Evolutionary conservation across 257 asterid genomes (phyloP).

Genomic region (Prunella vulgaris): DNA sequence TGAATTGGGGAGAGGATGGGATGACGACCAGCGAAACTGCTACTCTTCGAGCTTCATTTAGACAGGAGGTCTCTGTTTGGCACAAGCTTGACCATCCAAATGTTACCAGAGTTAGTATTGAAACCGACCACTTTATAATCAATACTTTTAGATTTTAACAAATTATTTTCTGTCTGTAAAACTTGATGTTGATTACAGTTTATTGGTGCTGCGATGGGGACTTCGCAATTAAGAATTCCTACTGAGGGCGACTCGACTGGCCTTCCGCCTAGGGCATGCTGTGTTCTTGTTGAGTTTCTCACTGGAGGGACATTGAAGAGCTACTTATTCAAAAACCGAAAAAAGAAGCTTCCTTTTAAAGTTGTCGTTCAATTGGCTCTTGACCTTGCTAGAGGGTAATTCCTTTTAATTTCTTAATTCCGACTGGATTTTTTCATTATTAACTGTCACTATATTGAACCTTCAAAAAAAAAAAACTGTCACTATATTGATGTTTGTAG

Average conservation of each 20-base stretch:
- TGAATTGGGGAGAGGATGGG: conserved; percentile 95
- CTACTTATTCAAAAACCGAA: conserved; percentile 60
- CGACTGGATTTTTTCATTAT: not conserved
- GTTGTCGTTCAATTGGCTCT: conserved; percentile 64
- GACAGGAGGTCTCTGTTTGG: conserved; percentile 87
- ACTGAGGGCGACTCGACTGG: conserved; percentile 35
- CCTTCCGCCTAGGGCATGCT: conserved; percentile 68
- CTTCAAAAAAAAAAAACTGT: too few relatives aligned
- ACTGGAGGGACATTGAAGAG: conserved; percentile 69
- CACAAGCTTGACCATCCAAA: conserved; percentile 83
- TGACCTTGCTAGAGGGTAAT: conserved; percentile 76
- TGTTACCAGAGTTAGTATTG: conserved; percentile 44
- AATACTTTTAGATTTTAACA: not conserved
- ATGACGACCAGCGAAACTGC: conserved; percentile 65
- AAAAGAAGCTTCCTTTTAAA: conserved; percentile 63
- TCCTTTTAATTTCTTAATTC: not conserved
- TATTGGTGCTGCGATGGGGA: conserved; percentile 88
- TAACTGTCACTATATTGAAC: not conserved
- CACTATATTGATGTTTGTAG: conserved; percentile 25
- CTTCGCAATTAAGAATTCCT: conserved; percentile 68
- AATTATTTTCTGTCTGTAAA: not conserved
- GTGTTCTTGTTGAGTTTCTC: conserved; percentile 72
- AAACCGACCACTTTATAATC: not conserved
- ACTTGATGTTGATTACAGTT: too few relatives aligned
- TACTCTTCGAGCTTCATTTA: conserved; percentile 65